Evolutionary conservation across 768 basidiomycete genomes (phyloP), one percentile per base, ranked within the genome.

Genomic region (Suillus bovinus): DNA sequence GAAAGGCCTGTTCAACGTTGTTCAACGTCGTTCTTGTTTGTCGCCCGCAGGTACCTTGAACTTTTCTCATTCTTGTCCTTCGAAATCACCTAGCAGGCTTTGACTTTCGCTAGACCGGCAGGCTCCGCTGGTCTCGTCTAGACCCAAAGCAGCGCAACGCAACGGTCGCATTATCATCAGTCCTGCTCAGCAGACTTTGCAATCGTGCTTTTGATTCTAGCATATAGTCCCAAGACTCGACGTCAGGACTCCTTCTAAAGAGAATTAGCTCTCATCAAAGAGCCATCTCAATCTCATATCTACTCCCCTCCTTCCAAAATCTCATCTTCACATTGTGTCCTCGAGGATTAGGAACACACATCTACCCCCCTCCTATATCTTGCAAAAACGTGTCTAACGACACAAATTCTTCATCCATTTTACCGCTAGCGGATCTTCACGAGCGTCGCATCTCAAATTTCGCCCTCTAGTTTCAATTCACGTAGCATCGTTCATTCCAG

Each of bases 121-220:
- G 90, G 89, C 81, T 89, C 90, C 90, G 90, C 90, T 91, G 90
- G 90, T 92, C 90, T 91, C 87, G 88, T 91, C 90, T 90, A 88
- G 87, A 85, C 80, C n/a, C 80, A 81, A 79, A 80, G 58, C 61
- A 66, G 67, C 63, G 60, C 67, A 34, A 60, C 56, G 33, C 61
- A 41, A 42, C 27, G 50, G 46, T 58, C 42, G 56, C 61, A 56
- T 38, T 57, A 57, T 31, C 36, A 46, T 60, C 61, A 61, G 20
- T 38, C 38, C 56, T 58, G 60, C 57, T 62, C 52, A 39, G 58
- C 56, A 63, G 64, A 39, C 38, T 47, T 44, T 66, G 65, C 64
- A 70, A 70, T 73, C 71, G 73, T 72, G 69, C 76, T 77, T 78
- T 80, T 84, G 80, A 78, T 83, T 82, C 83, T 85, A 86, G 85